Percentiles rank a stretch among this genome's conserved stretches.
phyloP scores from a whole-genome alignment of 306 rosid species.

The Cicer bijugum region DNA sequence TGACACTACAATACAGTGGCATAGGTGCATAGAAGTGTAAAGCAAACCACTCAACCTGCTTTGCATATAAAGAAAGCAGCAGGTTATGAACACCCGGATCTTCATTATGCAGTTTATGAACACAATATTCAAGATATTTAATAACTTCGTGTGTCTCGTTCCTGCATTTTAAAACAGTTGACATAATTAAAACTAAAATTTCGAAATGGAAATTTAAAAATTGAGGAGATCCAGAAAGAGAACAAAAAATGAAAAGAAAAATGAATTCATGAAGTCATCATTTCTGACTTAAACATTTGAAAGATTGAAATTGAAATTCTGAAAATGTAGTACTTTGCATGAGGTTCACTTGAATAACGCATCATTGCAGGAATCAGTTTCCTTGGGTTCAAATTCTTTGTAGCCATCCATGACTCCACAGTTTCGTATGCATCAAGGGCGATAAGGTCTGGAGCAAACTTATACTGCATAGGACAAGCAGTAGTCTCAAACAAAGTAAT shows the following conservation, averaged over 20 bases:
- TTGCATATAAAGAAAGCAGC: constrained; percentile 90
- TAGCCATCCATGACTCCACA: constrained; percentile 96
- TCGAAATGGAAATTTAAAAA: too few relatives aligned
- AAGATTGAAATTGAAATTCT: constrained; percentile 41
- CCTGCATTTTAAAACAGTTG: constrained; percentile 59
- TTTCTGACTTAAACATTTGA: constrained; percentile 35
- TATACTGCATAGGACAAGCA: constrained; percentile 65
- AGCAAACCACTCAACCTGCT: constrained; percentile 71
- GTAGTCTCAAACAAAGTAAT: constrained; percentile 14
- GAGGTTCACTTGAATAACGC: constrained; percentile 98
- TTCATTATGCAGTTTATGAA: constrained; percentile 90
- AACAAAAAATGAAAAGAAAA: too few relatives aligned
- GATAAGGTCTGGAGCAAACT: constrained; percentile 95
- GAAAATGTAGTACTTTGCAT: constrained; percentile 75
- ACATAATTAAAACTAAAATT: constrained; percentile 30
- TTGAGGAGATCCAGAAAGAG: too few relatives aligned
- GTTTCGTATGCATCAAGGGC: constrained; percentile 98
- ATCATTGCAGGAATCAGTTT: constrained; percentile 99
- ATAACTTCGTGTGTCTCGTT: constrained; percentile 98
- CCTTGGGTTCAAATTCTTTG: constrained; percentile 89
- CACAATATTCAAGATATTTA: constrained; percentile 91
- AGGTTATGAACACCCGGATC: constrained; percentile 98
- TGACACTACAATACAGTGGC: constrained; percentile 34
- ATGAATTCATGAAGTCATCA: constrained; percentile 31
- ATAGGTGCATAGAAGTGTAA: constrained; percentile 32